A percentile compares a stretch with the other conserved stretches of the same genome.
phyloP scores from a whole-genome alignment of 2,329 filamentous ascomycete species.

The Cladosporium austrohemisphaericum region DNA sequence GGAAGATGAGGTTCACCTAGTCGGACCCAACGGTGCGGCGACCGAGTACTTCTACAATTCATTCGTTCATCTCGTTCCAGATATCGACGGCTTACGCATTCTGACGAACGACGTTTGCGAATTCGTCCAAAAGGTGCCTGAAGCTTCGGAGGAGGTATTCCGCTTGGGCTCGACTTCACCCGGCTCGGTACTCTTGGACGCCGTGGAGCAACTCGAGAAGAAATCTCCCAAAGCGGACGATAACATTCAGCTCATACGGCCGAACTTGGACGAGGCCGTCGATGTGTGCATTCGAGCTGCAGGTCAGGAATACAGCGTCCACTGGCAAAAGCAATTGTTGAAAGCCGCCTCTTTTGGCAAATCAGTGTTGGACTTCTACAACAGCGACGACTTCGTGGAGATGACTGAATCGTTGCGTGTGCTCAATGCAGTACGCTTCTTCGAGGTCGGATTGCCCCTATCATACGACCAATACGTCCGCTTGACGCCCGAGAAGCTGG shows the following conservation, averaged over 20 bases:
- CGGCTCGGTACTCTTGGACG: slow-evolving; percentile 88
- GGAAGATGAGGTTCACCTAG: slow-evolving; percentile 95
- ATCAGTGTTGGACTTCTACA: slow-evolving; percentile 93
- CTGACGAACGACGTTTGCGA: slow-evolving; percentile 94
- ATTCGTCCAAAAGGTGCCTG: slow-evolving; percentile 89
- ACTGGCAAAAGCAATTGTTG: slow-evolving; percentile 94
- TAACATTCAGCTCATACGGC: slow-evolving; percentile 89
- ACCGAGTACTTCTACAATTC: slow-evolving; percentile 78
- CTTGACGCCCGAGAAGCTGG: slow-evolving; percentile 82
- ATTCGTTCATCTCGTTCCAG: slow-evolving; percentile 81
- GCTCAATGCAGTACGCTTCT: slow-evolving; percentile 86
- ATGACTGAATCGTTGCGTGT: slow-evolving; percentile 94
- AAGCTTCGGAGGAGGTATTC: slow-evolving; percentile 71
- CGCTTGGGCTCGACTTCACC: slow-evolving; percentile 81
- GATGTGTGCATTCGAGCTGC: slow-evolving; percentile 91
- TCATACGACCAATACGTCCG: slow-evolving; percentile 93
- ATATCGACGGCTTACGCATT: slow-evolving; percentile 83
- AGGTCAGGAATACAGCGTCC: slow-evolving; percentile 81
- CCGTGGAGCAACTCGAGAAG: slow-evolving; percentile 82
- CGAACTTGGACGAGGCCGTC: slow-evolving; percentile 85
- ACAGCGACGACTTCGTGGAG: slow-evolving; percentile 97
- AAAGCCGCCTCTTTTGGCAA: slow-evolving; percentile 97
- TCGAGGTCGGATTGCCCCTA: slow-evolving; percentile 82
- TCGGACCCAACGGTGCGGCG: slow-evolving; percentile 76
- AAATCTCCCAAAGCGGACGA: slow-evolving; percentile 97